Base-by-base conservation (phyloP, 106 monocot genomes). In the Dendrobium huoshanense region DNA sequence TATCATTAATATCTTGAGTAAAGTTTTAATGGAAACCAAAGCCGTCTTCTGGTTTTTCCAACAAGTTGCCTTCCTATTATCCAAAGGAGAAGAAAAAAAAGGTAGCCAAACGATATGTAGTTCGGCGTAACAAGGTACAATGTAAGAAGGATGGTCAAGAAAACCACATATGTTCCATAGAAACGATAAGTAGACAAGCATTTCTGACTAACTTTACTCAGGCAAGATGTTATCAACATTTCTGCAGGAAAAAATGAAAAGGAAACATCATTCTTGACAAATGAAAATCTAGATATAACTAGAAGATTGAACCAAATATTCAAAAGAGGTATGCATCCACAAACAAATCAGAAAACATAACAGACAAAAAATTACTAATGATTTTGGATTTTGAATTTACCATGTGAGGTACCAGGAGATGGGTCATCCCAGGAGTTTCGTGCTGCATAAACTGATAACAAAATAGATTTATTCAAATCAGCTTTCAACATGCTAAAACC, bases 21-120 rank as follows among this genome's bases (percentile, higher is more conserved):
- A 54, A 98, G 55, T 81, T 94, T 98, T 83, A 98, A 85, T 8
- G 97, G 97, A 68, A 88, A 88, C 97, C 97, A 98, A 29, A 98
- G 85, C 5, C 91, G 86, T 74, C 86, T 88, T 83, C 80, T 90
- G 72, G 92, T 91, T 88, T 92, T 88, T 79, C 89, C 92, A 56
- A 89, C 90, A 82, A 98, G 89, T 47, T 98, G 97, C 76, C 97
- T 89, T 84, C 97, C 97, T 77, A 92, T 90, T 77, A 98, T 98
- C 97, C 97, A 98, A 79, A 91, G 87, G 61, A 94, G 79, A 70
- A 98, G 94, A 84, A 94, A 94, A 77, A 98, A 91, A 37, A 98
- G 89, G 77, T 90, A 98, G 11, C 97, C 97, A 85, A 98, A 98
- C 20, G 94, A 98, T 75, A 91, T 86, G 81, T 98, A 98, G 85